Evolutionary conservation across 148 eudicot genomes (phyloP), one percentile per base, ranked within the genome.

Genomic region (Persicaria tinctoria): DNA sequence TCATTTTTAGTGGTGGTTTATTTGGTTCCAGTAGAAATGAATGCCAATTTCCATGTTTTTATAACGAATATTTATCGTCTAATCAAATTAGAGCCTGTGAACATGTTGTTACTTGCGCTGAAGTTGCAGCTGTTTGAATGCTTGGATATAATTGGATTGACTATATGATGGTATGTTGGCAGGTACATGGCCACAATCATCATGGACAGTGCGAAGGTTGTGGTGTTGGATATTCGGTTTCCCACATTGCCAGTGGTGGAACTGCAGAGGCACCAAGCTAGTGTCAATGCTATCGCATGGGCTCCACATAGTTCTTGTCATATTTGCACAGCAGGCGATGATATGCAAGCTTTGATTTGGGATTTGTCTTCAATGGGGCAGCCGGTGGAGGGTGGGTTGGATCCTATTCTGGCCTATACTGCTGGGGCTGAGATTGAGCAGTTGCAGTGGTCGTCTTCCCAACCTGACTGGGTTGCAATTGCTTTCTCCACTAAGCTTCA

Each of bases 401-500:
- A 94, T 76, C 98, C 97, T 0, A 92, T 94, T 68, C 81, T 94
- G 84, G 98, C 98, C 0, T 94, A 91, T 62, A 91, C 98, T 0
- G 96, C 98, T 3, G 98, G 98, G 27, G 98, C 98, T 0, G 98
- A 94, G 84, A 92, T 94, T 16, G 98, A 94, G 84, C 98, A 94
- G 89, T 78, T 94, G 81, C 98, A 94, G 79, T 94, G 98, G 97
- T 94, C 98, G 1, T 88, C 92, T 3, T 87, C 97, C 0, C 98
- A 94, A 84, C 98, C 98, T 2, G 98, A 94, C 80, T 92, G 98
- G 98, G 96, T 95, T 18, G 98, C 98, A 5, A 92, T 95, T 81
- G 98, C 98, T 5, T 95, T 95, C 75, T 80, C 96, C 14, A 86
- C 82, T 79, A 94, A 94, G 86, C 92, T 94, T 27, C 98, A 94